Base-by-base conservation (phyloP, 352 stramenopile genomes). In the Globisporangium yorkense region DNA sequence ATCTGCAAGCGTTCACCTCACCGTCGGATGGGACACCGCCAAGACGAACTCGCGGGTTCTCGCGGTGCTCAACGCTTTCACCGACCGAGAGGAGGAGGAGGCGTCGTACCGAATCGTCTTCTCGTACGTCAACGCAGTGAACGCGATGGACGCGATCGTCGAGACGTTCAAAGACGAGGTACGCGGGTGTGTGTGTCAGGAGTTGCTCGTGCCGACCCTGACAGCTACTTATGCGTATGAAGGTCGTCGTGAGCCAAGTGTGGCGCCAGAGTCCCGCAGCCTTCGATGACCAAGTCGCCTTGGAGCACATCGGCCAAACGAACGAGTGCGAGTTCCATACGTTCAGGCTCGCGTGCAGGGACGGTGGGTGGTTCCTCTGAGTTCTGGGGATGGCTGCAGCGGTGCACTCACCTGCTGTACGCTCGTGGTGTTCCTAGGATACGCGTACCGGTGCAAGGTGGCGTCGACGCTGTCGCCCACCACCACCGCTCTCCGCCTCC, bases 71-170 rank as follows among this genome's bases (percentile, higher is more conserved):
- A 73, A 74, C 43, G 69, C 75, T 20, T 12, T 47, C 5, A 66
- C 84, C 51, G 15, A 39, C 12, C 15, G 46, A 5, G 35, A 62
- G 3, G 27, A 57, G 13, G 35, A 62, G 2, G 27, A 57, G 13
- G 3, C 7, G 44, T 59, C 59, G 2, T 82, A 71, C 21, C 75
- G 75, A 20, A 33, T 85, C n/a, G 50, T 87, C n/a, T 73, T 88
- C 41, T 79, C 74, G 33, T 79, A 67, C 24, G 56, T 85, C 3
- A 71, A 72, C 39, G 65, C 40, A 12, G 33, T 56, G 1, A 37
- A 63, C 5, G 66, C 39, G 8, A 78, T 89, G 54, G 66, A 86
- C 49, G 48, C 67, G 35, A 75, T 84, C 31, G 6, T 89, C 4
- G 74, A 85, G 9, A 54, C 78, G 10, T 64, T 67, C 53, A 70